phyloP scores from a whole-genome alignment of 257 asterid species.

The Scutellaria baicalensis region DNA sequence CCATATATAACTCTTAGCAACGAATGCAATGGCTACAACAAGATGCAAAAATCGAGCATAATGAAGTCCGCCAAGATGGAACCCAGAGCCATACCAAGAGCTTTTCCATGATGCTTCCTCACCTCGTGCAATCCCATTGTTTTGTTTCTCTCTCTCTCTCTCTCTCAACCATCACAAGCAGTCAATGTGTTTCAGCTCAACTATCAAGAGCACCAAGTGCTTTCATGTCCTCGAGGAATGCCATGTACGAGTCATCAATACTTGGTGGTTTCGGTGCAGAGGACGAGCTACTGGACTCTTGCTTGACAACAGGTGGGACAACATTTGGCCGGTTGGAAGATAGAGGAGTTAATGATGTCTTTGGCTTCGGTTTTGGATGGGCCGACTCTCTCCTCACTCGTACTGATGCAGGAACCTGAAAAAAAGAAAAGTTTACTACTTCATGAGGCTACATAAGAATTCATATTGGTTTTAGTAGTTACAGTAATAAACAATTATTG shows the following conservation, averaged over 20 bases:
- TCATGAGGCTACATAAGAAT: not conserved
- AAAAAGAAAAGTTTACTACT: not conserved
- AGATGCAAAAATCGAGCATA: not conserved
- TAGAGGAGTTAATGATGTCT: constrained; percentile 31
- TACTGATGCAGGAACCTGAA: constrained; percentile 92
- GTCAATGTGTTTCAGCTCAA: constrained; percentile 9
- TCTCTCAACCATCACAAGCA: not conserved
- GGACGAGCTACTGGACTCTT: constrained; percentile 31
- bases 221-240: constrained; percentile 93
- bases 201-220: constrained; percentile 88
- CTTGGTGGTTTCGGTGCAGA: constrained; percentile 60
- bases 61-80: not conserved
- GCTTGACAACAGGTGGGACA: constrained; percentile 36
- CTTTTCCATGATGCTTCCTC: not conserved
- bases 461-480: not conserved
- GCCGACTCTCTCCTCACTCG: constrained; percentile 82
- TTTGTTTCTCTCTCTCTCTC: not conserved
- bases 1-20: not conserved
- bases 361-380: constrained; percentile 60
- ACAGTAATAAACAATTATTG: not conserved
- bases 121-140: not conserved
- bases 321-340: constrained; percentile 35
- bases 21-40: not conserved
- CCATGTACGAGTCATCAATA: constrained; percentile 79
- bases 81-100: constrained; percentile 2